These are phyloP conservation scores for Fusarium sp. DNA, from an alignment of 2,329 filamentous ascomycete species.

Conservation along the genomic window DNA sequence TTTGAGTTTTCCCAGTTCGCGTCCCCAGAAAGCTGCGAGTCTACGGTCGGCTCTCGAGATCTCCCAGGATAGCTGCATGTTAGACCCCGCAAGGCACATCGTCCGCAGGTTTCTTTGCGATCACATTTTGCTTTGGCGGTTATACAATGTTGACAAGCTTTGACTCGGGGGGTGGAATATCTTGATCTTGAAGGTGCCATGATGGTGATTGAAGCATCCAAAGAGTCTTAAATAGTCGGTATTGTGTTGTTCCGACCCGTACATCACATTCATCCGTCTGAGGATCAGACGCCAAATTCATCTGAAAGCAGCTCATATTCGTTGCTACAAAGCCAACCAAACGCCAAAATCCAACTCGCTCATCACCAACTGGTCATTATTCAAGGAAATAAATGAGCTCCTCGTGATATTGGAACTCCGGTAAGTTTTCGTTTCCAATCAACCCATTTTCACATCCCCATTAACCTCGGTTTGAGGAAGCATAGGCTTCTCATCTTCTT, in stretches of 20 bases:
- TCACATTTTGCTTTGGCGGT: constrained; percentile 53
- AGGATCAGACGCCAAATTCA: background rate
- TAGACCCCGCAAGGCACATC: constrained; percentile 45
- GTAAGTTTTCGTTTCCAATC: constrained; percentile 17
- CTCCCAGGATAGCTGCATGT: constrained; percentile 44
- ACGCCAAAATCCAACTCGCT: constrained; percentile 23
- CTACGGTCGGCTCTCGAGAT: background rate
- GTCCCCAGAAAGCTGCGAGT: background rate
- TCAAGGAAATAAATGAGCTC: constrained; percentile 11
- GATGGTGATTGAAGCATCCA: background rate
- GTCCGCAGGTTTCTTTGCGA: constrained; percentile 46
- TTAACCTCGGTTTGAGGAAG: constrained; percentile 36
- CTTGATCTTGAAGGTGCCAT: constrained; percentile 20
- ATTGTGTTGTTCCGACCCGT: background rate
- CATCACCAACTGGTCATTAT: constrained; percentile 1
- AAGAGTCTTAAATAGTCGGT: background rate
- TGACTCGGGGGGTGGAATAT: constrained; percentile 52
- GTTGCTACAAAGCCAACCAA: constrained; percentile 29
- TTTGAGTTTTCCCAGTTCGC: background rate
- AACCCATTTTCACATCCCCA: constrained; percentile 45
- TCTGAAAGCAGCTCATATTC: constrained; percentile 15
- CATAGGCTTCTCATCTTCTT: constrained; percentile 43
- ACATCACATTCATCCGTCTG: background rate
- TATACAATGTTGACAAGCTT: constrained; percentile 51
- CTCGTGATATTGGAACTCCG: constrained; percentile 7